Evolutionary conservation across 2,329 filamentous ascomycete species (phyloP).

Genomic region (Alternaria hordeiaustralica): DNA sequence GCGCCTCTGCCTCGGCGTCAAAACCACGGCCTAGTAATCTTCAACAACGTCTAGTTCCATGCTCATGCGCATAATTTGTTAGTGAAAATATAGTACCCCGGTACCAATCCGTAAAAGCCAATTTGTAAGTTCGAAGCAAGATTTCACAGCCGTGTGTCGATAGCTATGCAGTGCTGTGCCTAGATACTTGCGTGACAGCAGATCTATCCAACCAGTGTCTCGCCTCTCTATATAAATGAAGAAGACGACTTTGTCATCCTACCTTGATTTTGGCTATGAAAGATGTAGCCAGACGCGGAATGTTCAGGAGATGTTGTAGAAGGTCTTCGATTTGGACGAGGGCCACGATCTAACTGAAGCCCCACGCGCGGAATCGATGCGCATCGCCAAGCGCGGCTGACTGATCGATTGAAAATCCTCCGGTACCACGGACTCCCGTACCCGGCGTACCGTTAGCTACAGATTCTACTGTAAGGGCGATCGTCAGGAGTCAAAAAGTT

Average conservation of each 20-base stretch:
- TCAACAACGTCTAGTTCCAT: conserved; percentile 13
- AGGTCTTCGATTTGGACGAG: neutral
- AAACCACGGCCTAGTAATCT: conserved; percentile 6
- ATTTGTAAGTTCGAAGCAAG: neutral
- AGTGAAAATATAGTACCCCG: conserved; percentile 4
- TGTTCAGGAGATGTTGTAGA: neutral
- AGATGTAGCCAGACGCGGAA: neutral
- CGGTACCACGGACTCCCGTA: neutral
- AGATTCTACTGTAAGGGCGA: neutral
- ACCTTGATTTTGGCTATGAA: neutral
- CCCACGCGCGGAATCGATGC: conserved; percentile 6
- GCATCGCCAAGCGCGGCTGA: conserved; percentile 1
- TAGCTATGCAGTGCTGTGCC: neutral
- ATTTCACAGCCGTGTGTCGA: neutral
- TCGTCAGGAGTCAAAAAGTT: neutral
- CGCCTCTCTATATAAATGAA: neutral
- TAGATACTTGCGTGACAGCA: neutral
- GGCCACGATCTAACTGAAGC: neutral
- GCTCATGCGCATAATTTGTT: conserved; percentile 14
- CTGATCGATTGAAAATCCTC: conserved; percentile 10
- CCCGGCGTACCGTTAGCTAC: neutral
- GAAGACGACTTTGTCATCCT: neutral
- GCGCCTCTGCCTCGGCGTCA: conserved; percentile 20
- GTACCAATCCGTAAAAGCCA: conserved; percentile 26
- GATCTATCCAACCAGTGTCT: neutral